phyloP scores from a whole-genome alignment of 176 grass and related monocot genomes.

The Lolium rigidum region DNA sequence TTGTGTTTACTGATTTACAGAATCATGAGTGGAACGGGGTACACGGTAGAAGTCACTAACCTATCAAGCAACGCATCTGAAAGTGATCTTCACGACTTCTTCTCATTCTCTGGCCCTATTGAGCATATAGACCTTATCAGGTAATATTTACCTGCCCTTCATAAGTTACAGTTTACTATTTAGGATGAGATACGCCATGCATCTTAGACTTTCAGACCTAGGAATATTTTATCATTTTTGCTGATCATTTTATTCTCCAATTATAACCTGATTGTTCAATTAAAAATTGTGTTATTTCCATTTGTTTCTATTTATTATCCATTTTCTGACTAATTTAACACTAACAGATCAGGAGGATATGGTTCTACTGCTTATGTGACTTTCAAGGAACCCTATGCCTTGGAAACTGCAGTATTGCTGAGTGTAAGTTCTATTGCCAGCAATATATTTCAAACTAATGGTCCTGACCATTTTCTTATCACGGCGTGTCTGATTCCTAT shows the following conservation, averaged over 20 bases:
- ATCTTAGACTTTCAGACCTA: constrained; percentile 16
- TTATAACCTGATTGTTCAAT: neutral
- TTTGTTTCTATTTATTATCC: neutral
- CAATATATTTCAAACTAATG: constrained; percentile 17
- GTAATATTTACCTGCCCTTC: constrained; percentile 37
- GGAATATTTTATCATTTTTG: neutral
- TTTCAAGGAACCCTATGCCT: constrained; percentile 86
- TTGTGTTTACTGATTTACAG: constrained; percentile 53
- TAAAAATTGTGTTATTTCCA: constrained; percentile 4
- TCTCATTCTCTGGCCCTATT: constrained; percentile 95
- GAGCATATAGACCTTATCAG: constrained; percentile 94
- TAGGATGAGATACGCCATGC: neutral
- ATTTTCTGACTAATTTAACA: constrained; percentile 42
- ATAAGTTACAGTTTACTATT: neutral
- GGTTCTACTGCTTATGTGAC: constrained; percentile 92
- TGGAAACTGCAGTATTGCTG: constrained; percentile 94
- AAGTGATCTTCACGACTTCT: constrained; percentile 85
- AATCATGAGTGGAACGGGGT: constrained; percentile 68
- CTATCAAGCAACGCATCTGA: constrained; percentile 77
- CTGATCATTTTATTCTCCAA: neutral
- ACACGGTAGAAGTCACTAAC: constrained; percentile 91
- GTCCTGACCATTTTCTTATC: constrained; percentile 11
- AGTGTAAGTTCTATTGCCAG: constrained; percentile 64
- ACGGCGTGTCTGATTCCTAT: neutral
- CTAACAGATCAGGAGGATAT: constrained; percentile 77